A percentile compares a stretch with the other conserved stretches of the same genome.
phyloP scores from a whole-genome alignment of 306 rosid genomes.

The Corylus heterophylla region DNA sequence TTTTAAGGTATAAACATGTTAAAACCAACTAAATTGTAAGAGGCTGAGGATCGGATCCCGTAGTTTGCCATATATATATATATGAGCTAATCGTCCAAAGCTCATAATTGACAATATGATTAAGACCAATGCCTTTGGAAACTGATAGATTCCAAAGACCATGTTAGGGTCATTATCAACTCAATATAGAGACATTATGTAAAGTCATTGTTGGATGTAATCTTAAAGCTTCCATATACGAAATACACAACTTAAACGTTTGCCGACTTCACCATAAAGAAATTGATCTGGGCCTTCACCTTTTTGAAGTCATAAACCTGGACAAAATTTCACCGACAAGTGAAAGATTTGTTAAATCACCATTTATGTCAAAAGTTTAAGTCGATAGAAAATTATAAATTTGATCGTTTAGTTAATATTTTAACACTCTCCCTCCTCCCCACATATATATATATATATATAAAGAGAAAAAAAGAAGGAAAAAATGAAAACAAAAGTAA shows the following conservation, averaged over 20 bases:
- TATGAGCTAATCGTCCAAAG: not conserved
- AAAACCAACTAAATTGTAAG: not conserved
- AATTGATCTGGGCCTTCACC: not conserved
- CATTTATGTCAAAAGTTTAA: too few species aligned
- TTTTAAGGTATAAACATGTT: not conserved
- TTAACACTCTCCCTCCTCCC: too few species aligned
- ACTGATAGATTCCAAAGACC: not conserved
- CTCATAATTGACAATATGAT: not conserved
- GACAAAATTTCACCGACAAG: not conserved
- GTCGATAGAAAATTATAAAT: too few species aligned
- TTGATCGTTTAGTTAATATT: too few species aligned
- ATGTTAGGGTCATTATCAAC: constrained; percentile 19
- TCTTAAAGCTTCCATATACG: not conserved
- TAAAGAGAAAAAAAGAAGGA: too few species aligned
- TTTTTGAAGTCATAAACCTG: not conserved
- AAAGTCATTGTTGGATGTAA: too few species aligned
- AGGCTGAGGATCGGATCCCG: not conserved
- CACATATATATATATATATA: too few species aligned
- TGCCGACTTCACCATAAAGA: constrained; percentile 26
- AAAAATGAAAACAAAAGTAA: not conserved
- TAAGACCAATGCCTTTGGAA: not conserved
- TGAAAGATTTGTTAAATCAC: too few species aligned
- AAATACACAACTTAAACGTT: not conserved
- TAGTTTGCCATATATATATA: too few species aligned
- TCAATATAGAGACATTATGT: not conserved